Evolutionary conservation across 2,329 filamentous ascomycete genomes (phyloP).

Genomic region (Zalaria obscura): DNA sequence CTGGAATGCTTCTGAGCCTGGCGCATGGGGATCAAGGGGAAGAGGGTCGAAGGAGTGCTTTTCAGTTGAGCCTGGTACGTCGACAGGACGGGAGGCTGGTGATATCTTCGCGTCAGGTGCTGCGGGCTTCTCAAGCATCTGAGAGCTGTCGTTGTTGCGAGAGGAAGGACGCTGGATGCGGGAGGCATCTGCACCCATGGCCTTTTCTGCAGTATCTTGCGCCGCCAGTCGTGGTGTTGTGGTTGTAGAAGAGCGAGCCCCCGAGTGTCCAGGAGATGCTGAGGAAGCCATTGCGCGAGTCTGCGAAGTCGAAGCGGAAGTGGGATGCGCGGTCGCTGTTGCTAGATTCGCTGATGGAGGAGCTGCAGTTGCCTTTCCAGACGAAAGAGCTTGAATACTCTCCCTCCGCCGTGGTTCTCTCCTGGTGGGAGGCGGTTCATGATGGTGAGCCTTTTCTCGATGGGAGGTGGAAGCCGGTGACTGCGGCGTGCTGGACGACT

Average conservation of each 20-base stretch:
- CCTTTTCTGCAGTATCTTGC: constrained; percentile 6
- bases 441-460: constrained; percentile 15
- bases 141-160: background rate
- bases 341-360: constrained; percentile 23
- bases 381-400: constrained; percentile 22
- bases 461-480: constrained; percentile 5
- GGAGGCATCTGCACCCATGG: constrained; percentile 4
- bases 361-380: constrained; percentile 21
- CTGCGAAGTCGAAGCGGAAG: constrained; percentile 1
- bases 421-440: constrained; percentile 8
- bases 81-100: constrained; percentile 23
- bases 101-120: constrained; percentile 9
- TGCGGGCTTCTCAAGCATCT: constrained; percentile 1
- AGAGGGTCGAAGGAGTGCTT: constrained; percentile 9
- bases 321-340: constrained; percentile 13
- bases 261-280: constrained; percentile 6
- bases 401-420: constrained; percentile 21
- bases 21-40: constrained; percentile 11
- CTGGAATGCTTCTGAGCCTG: constrained; percentile 18
- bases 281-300: background rate
- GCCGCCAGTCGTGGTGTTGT: constrained; percentile 17
- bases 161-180: constrained; percentile 1
- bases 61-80: constrained; percentile 17
- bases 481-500: constrained; percentile 8
- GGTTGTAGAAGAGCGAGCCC: constrained; percentile 13